Evolutionary conservation across 495 filamentous ascomycete genomes (phyloP).

Genomic region (Hypomontagnella monticulosa): DNA sequence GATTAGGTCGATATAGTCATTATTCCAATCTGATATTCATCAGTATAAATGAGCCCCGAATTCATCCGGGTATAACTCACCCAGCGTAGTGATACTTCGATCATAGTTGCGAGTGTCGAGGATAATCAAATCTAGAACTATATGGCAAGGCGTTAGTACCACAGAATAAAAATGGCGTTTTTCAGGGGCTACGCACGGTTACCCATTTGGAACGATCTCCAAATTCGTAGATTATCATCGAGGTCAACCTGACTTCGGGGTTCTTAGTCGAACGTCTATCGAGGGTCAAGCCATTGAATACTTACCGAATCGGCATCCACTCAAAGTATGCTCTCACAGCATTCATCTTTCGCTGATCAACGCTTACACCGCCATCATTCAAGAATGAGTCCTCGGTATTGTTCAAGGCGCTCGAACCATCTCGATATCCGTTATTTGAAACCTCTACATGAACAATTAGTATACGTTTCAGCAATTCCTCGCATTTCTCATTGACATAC

Average conservation of each 20-base stretch:
- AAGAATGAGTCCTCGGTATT: conserved; percentile 71
- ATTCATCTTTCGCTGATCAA: conserved; percentile 75
- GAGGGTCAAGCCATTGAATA: not conserved
- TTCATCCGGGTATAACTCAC: conserved; percentile 11
- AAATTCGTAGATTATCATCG: conserved; percentile 76
- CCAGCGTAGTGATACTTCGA: conserved; percentile 60
- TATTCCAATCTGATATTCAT: conserved; percentile 55
- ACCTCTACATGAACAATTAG: conserved; percentile 51
- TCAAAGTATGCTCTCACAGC: conserved; percentile 77
- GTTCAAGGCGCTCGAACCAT: conserved; percentile 62
- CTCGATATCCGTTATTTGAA: conserved; percentile 69
- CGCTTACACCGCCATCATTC: conserved; percentile 65
- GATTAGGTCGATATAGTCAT: conserved; percentile 65
- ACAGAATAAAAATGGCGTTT: not conserved
- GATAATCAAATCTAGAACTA: conserved; percentile 70
- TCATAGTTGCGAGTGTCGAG: conserved; percentile 75
- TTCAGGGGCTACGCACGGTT: conserved; percentile 45
- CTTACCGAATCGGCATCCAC: conserved; percentile 67
- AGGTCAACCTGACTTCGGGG: conserved; percentile 64
- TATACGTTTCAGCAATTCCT: not conserved
- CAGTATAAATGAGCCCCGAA: not conserved
- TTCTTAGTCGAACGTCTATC: conserved; percentile 3
- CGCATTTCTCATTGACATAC: conserved; percentile 12
- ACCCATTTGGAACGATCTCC: conserved; percentile 72
- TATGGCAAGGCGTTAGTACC: not conserved